phyloP scores from a whole-genome alignment of 768 basidiomycete genomes.

The Rhodotorula toruloides region DNA sequence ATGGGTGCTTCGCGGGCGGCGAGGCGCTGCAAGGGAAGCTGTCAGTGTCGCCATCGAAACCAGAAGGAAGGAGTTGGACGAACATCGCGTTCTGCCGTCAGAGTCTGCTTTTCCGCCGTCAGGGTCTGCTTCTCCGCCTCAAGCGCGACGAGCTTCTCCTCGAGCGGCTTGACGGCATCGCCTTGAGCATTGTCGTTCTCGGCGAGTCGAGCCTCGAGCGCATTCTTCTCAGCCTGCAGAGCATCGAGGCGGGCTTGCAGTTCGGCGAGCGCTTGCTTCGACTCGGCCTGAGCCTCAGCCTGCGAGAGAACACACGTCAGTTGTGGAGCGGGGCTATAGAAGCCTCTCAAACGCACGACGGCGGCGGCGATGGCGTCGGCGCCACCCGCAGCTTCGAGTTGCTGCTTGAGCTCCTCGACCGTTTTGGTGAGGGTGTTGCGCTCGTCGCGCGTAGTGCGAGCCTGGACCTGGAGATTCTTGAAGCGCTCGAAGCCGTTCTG shows the following conservation, averaged over 20 bases:
- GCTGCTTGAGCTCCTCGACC: conserved; percentile 45
- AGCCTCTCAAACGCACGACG: not conserved
- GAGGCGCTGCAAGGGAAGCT: not conserved
- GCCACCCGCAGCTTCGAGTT: conserved; percentile 17
- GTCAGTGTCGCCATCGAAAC: not conserved
- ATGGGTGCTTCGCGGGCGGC: conserved; percentile 26
- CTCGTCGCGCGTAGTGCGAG: conserved; percentile 32
- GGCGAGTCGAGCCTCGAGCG: conserved; percentile 11
- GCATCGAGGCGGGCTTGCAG: conserved; percentile 14
- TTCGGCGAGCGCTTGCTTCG: conserved; percentile 18
- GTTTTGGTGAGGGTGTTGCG: conserved; percentile 37
- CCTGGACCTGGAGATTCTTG: conserved; percentile 39
- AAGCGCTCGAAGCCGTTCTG: conserved; percentile 36
- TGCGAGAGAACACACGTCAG: not conserved
- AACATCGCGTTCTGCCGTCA: conserved; percentile 19
- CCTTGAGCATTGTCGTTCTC: not conserved
- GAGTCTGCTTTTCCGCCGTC: conserved; percentile 5
- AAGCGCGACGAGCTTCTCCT: conserved; percentile 5
- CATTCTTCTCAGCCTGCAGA: conserved; percentile 17
- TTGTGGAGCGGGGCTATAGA: not conserved
- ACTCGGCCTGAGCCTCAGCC: conserved; percentile 18
- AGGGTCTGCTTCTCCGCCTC: conserved; percentile 11
- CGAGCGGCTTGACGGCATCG: conserved; percentile 4
- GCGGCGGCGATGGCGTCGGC: conserved; percentile 6
- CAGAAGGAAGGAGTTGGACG: not conserved